A percentile compares a stretch with the other conserved stretches of the same genome.
phyloP scores from a whole-genome alignment of 129 eudicot genomes.

The Silybum marianum region DNA sequence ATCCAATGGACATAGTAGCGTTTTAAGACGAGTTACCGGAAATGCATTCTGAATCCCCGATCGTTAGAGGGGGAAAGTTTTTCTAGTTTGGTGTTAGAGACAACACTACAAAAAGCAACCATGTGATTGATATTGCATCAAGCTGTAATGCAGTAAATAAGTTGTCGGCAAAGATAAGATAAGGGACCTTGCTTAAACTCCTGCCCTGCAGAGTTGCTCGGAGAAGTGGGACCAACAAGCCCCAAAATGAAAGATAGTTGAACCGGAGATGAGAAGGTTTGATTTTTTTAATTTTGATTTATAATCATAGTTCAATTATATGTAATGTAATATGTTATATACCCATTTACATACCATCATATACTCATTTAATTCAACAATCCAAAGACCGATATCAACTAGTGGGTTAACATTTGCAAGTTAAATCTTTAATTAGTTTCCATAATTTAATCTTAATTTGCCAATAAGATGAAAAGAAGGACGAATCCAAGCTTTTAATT shows the following conservation, averaged over 20 bases:
- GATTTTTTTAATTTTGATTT: background rate
- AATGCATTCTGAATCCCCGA: background rate
- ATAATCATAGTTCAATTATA: no score
- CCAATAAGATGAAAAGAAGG: no score
- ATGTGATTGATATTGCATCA: constrained; percentile 26
- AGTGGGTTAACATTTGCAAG: no score
- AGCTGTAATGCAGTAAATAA: constrained; percentile 11
- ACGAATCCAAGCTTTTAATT: no score
- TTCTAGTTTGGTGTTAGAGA: constrained; percentile 25
- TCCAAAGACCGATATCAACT: no score
- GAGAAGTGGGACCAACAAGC: constrained; percentile 39
- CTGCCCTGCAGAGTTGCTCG: constrained; percentile 32
- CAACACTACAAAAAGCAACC: constrained; percentile 19
- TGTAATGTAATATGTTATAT: no score
- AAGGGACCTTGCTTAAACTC: background rate
- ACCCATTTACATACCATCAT: no score
- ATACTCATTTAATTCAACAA: no score
- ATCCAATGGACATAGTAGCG: background rate
- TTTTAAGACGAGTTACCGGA: background rate
- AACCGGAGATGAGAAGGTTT: constrained; percentile 23
- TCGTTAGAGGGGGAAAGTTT: constrained; percentile 1
- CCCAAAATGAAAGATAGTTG: constrained; percentile 36
- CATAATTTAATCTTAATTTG: no score
- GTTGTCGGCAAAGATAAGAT: constrained; percentile 4
- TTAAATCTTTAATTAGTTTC: no score